These are phyloP conservation scores for Rhynchosporium agropyri DNA, from an alignment of 2,329 filamentous ascomycete genomes.

Conservation along the genomic window DNA sequence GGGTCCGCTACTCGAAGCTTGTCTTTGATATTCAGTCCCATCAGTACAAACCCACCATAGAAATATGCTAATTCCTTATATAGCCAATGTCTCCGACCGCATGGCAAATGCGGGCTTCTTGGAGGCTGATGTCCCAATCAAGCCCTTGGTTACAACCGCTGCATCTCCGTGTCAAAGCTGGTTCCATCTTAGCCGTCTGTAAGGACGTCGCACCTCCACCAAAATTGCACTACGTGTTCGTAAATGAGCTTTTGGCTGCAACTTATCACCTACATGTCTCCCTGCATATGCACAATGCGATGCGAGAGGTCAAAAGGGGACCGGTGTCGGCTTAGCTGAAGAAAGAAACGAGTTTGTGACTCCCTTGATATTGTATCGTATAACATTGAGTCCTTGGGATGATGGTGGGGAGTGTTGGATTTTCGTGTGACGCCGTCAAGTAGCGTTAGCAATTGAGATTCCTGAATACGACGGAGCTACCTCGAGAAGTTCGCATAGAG, in stretches of 20 bases:
- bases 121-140: neutral
- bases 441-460: no score
- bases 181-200: neutral
- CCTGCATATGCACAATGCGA: constrained; percentile 2
- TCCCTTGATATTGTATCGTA: neutral
- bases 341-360: constrained; percentile 7
- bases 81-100: no score
- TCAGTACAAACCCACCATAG: no score
- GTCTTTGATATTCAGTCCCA: neutral
- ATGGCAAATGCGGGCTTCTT: no score
- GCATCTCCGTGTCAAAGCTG: neutral
- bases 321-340: constrained; percentile 3
- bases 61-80: no score
- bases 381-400: no score
- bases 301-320: neutral
- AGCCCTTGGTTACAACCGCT: neutral
- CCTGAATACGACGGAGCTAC: no score
- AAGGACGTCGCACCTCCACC: neutral
- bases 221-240: constrained; percentile 8
- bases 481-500: no score
- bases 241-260: constrained; percentile 1
- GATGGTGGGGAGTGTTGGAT: no score
- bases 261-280: neutral
- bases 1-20: no score
- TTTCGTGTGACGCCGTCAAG: no score